Evolutionary conservation across 768 basidiomycete species (phyloP).

Genomic region (Pulveroboletus frians): DNA sequence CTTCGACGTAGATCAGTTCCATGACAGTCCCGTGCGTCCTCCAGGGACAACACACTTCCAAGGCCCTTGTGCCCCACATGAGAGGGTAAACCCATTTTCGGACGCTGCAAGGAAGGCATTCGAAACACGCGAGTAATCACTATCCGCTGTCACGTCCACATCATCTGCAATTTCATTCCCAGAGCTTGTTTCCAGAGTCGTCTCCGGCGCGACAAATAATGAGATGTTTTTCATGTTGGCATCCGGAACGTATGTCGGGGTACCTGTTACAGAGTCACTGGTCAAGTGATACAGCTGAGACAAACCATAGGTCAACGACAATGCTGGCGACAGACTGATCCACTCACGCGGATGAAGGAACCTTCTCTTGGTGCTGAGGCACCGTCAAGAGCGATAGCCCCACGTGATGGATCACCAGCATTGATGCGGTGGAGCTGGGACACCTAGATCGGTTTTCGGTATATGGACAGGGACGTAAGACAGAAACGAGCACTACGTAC

Average conservation of each 20-base stretch:
- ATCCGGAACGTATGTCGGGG: constrained; percentile 1
- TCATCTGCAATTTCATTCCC: neutral
- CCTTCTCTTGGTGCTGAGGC: constrained; percentile 46
- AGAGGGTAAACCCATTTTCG: constrained; percentile 48
- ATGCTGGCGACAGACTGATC: neutral
- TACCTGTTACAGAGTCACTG: constrained; percentile 10
- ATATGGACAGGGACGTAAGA: neutral
- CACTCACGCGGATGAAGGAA: constrained; percentile 46
- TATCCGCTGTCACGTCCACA: neutral
- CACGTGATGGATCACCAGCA: constrained; percentile 69
- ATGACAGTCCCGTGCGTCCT: constrained; percentile 16
- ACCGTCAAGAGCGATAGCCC: constrained; percentile 57
- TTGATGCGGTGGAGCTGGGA: constrained; percentile 51
- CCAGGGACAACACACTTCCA: constrained; percentile 45
- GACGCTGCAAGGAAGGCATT: constrained; percentile 43
- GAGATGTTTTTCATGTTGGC: constrained; percentile 15
- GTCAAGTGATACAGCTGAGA: constrained; percentile 43
- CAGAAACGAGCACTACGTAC: neutral
- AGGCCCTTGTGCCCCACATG: constrained; percentile 26
- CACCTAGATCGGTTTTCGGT: constrained; percentile 28
- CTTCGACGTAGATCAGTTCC: constrained; percentile 1
- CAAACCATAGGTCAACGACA: neutral
- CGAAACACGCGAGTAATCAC: neutral
- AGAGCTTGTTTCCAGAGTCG: neutral
- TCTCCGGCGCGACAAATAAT: constrained; percentile 24